Conservation (phyloP, 352 stramenopile genomes). For the Phytophthora palmivora region DNA sequence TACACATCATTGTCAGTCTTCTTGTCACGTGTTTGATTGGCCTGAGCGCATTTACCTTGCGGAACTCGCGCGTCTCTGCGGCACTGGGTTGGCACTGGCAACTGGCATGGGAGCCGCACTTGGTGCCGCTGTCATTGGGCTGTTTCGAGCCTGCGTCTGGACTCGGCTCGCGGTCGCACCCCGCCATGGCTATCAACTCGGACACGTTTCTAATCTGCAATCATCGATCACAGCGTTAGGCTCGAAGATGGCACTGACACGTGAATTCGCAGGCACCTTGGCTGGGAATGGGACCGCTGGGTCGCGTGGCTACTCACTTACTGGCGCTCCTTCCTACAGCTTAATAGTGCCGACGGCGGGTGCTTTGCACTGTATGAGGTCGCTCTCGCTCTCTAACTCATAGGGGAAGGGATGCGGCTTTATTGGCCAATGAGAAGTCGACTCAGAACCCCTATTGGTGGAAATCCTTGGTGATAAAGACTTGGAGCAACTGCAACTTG, state of each 20-base stretch:
- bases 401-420: conserved; percentile 1
- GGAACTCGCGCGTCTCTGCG: conserved; percentile 81
- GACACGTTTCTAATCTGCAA: conserved; percentile 34
- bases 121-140: conserved; percentile 1
- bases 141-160: conserved; percentile 35
- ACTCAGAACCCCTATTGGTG: conserved; percentile 8
- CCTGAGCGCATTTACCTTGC: conserved; percentile 56
- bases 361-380: conserved; percentile 19
- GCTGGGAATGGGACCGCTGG: not conserved
- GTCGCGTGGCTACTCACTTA: conserved; percentile 20
- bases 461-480: conserved; percentile 7
- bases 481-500: conserved; percentile 6
- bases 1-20: conserved; percentile 16
- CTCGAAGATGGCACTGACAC: not conserved
- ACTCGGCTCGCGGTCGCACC: conserved; percentile 44
- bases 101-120: conserved; percentile 30
- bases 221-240: conserved; percentile 8
- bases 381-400: conserved; percentile 27
- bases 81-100: conserved; percentile 73
- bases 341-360: conserved; percentile 29
- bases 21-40: too few species aligned
- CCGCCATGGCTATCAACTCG: conserved; percentile 52
- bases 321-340: conserved; percentile 8
- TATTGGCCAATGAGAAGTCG: conserved; percentile 12
- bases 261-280: conserved; percentile 18